A percentile compares a stretch with the other conserved stretches of the same genome.
phyloP scores from a whole-genome alignment of 257 asterid species.

The Nicotiana tomentosiformis region DNA sequence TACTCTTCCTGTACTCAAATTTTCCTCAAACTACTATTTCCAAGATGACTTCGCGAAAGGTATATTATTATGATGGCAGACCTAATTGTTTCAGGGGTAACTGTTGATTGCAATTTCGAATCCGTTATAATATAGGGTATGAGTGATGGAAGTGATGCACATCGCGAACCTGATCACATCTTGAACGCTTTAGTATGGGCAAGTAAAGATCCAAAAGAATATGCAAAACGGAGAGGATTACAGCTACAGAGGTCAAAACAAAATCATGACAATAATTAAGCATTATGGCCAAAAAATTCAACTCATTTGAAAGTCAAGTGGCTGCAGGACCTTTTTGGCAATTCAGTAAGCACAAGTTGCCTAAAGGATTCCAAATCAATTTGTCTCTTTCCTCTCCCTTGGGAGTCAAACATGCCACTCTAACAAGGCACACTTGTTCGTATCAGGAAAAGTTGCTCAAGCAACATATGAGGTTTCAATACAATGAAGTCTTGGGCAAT shows the following conservation, averaged over 20 bases:
- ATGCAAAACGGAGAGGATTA: not conserved
- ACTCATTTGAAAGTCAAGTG: not conserved
- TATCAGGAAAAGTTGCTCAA: not conserved
- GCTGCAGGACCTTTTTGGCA: not conserved
- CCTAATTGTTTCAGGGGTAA: not conserved
- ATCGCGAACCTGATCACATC: not conserved
- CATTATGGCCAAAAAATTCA: not conserved
- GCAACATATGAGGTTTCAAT: not conserved
- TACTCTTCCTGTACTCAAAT: not conserved
- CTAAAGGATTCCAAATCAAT: not conserved
- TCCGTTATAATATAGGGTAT: not conserved
- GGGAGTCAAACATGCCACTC: not conserved
- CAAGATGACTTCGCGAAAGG: not conserved
- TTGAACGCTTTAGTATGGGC: not conserved
- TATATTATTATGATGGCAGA: not conserved
- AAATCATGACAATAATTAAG: not conserved
- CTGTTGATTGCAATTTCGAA: not conserved
- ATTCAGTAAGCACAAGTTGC: not conserved
- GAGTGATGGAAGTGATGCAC: not conserved
- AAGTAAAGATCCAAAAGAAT: not conserved
- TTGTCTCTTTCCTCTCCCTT: not conserved
- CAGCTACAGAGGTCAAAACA: not conserved
- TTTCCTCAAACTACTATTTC: not conserved
- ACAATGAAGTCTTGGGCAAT: not conserved
- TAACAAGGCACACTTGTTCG: not conserved